A percentile compares a stretch with the other conserved stretches of the same genome.
phyloP scores from a whole-genome alignment of 1,284 basidiomycete genomes.

The Cutaneotrichosporon sp. region DNA sequence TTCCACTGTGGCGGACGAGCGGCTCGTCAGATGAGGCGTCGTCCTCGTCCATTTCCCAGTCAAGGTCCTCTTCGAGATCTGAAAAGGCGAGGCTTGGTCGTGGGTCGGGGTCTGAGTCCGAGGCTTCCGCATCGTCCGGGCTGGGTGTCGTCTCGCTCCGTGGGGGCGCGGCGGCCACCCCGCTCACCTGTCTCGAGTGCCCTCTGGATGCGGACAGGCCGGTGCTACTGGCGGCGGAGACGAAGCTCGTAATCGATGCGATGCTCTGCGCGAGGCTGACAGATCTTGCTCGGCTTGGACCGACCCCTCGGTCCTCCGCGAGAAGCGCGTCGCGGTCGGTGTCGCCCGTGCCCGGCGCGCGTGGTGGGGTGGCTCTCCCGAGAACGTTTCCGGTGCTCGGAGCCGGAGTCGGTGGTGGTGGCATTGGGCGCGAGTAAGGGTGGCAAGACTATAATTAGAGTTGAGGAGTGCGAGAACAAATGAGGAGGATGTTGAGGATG shows the following conservation, averaged over 20 bases:
- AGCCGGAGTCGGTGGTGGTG: conserved; percentile 5
- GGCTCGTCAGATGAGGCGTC: conserved; percentile 11
- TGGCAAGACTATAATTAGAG: background rate
- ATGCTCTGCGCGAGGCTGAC: conserved; percentile 7
- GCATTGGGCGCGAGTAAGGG: background rate
- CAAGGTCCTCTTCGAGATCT: conserved; percentile 9
- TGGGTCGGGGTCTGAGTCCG: background rate
- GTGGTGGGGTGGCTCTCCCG: background rate
- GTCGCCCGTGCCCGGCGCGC: background rate
- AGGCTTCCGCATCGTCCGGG: background rate
- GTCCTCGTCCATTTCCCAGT: conserved; percentile 9
- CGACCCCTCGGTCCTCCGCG: conserved; percentile 3
- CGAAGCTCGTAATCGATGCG: conserved; percentile 1
- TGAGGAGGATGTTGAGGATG: no score
- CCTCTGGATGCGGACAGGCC: background rate
- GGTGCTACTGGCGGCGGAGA: background rate
- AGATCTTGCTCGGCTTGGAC: background rate
- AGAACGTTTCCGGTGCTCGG: conserved; percentile 1
- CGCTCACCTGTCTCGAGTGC: background rate
- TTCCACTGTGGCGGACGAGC: conserved; percentile 13
- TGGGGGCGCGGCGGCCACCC: background rate
- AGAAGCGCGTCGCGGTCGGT: conserved; percentile 1
- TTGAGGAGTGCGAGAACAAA: background rate
- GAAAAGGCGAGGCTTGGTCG: background rate
- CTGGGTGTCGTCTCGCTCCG: background rate